phyloP scores from a whole-genome alignment of 768 basidiomycete species.

The Tricholoma saponaceum region DNA sequence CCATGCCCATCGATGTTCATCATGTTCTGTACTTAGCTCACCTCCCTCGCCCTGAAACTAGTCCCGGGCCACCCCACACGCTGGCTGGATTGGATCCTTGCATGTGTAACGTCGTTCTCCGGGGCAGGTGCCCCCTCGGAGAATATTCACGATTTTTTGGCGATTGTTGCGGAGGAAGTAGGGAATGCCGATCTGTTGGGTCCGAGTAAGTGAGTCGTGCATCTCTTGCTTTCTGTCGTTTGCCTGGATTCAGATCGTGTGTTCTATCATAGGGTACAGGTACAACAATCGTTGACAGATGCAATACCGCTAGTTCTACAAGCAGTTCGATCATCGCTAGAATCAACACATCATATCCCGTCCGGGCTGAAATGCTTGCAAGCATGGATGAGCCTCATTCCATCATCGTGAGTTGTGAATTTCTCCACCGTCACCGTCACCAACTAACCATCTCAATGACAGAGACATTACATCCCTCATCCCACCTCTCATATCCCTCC shows the following conservation, averaged over 20 bases:
- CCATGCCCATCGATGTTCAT: conserved; percentile 6
- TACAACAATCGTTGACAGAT: conserved; percentile 61
- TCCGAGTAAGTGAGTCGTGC: conserved; percentile 57
- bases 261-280: conserved; percentile 42
- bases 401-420: conserved; percentile 49
- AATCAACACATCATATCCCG: conserved; percentile 45
- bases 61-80: conserved; percentile 51
- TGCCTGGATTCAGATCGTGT: background rate
- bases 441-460: background rate
- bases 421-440: conserved; percentile 1
- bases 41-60: conserved; percentile 69
- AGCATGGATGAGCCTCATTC: conserved; percentile 75
- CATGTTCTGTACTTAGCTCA: conserved; percentile 37
- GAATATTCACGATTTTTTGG: conserved; percentile 67
- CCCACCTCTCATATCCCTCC: conserved; percentile 56
- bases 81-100: conserved; percentile 77
- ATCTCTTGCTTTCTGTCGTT: background rate
- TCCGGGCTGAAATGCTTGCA: conserved; percentile 78
- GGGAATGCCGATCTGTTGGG: conserved; percentile 71
- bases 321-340: conserved; percentile 58
- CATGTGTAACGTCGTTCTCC: conserved; percentile 60
- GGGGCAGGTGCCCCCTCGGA: conserved; percentile 54
- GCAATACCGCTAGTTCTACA: conserved; percentile 70
- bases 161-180: conserved; percentile 83
- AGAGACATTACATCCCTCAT: conserved; percentile 73